Percentiles rank a stretch among this genome's conserved stretches.
These are phyloP conservation scores for Exserohilum rostratum DNA, from an alignment of 2,329 filamentous ascomycete genomes.

Conservation along the genomic window DNA sequence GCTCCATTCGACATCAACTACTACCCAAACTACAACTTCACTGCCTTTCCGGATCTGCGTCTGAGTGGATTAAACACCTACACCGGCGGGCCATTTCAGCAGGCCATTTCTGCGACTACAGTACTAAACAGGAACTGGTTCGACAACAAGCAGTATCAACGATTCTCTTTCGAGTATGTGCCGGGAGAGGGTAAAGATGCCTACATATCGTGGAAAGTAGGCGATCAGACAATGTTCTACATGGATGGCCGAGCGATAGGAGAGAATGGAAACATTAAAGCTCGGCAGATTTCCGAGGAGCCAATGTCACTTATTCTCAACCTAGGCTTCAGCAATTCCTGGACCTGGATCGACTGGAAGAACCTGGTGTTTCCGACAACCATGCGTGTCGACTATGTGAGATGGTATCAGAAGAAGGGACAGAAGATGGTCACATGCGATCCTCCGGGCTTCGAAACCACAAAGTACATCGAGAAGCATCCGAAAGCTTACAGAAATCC, in stretches of 20 bases:
- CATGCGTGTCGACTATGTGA: slow-evolving; percentile 62
- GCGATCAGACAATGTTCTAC: slow-evolving; percentile 57
- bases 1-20: slow-evolving; percentile 59
- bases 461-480: slow-evolving; percentile 57
- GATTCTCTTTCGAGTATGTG: slow-evolving; percentile 62
- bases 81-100: slow-evolving; percentile 61
- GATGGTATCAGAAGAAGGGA: slow-evolving; percentile 60
- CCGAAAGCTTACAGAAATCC: slow-evolving; percentile 56
- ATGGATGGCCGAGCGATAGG: slow-evolving; percentile 60
- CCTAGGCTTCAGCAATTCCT: slow-evolving; percentile 58
- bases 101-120: slow-evolving; percentile 62
- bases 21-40: slow-evolving; percentile 60
- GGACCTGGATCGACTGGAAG: slow-evolving; percentile 56
- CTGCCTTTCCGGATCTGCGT: slow-evolving; percentile 57
- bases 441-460: slow-evolving; percentile 60
- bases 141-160: slow-evolving; percentile 60
- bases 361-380: slow-evolving; percentile 57
- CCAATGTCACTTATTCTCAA: slow-evolving; percentile 63
- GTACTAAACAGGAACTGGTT: slow-evolving; percentile 63
- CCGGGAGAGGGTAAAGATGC: slow-evolving; percentile 55
- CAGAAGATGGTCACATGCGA: slow-evolving; percentile 60
- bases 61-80: slow-evolving; percentile 59
- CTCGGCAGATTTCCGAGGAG: slow-evolving; percentile 58
- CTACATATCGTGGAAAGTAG: slow-evolving; percentile 60
- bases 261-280: slow-evolving; percentile 60